Conservation (phyloP, 2,329 filamentous ascomycete species). For the Fonsecaea monophora region DNA sequence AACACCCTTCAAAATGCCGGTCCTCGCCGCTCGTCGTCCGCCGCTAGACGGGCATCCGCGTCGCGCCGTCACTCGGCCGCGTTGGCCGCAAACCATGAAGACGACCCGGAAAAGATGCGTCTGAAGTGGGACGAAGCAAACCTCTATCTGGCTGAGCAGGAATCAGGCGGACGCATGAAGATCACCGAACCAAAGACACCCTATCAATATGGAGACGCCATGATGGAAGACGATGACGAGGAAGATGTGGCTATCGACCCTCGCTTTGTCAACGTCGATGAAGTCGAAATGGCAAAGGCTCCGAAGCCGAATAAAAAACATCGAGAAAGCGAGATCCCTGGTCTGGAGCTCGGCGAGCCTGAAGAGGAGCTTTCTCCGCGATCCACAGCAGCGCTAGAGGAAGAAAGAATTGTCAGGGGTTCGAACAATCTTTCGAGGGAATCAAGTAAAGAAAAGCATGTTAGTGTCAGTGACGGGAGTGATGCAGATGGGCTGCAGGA, state of each 20-base stretch:
- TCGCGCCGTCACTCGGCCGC: conserved; percentile 74
- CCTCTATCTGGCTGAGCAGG: conserved; percentile 93
- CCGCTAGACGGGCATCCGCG: conserved; percentile 65
- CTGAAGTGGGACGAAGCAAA: conserved; percentile 99
- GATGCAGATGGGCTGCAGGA: conserved; percentile 49
- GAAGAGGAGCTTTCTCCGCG: conserved; percentile 71
- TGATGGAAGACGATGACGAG: conserved; percentile 79
- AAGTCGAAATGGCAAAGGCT: conserved; percentile 63
- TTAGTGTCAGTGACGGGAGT: conserved; percentile 74
- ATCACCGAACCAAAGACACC: conserved; percentile 98
- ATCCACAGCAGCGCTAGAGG: conserved; percentile 40
- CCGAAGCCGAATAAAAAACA: conserved; percentile 50
- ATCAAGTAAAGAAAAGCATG: conserved; percentile 69
- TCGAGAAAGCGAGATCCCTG: conserved; percentile 82
- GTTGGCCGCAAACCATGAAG: conserved; percentile 54
- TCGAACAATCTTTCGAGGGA: conserved; percentile 49
- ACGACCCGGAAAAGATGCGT: conserved; percentile 70
- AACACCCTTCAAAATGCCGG: conserved; percentile 96
- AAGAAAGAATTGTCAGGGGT: conserved; percentile 54
- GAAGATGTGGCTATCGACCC: conserved; percentile 45
- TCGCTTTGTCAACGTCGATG: conserved; percentile 57
- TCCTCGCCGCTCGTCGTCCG: conserved; percentile 80
- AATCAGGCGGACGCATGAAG: conserved; percentile 95
- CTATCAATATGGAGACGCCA: conserved; percentile 91
- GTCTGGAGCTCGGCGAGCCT: conserved; percentile 88